Evolutionary conservation across 2,329 filamentous ascomycete genomes (phyloP).

Genomic region (Ceratocystis variospora): DNA sequence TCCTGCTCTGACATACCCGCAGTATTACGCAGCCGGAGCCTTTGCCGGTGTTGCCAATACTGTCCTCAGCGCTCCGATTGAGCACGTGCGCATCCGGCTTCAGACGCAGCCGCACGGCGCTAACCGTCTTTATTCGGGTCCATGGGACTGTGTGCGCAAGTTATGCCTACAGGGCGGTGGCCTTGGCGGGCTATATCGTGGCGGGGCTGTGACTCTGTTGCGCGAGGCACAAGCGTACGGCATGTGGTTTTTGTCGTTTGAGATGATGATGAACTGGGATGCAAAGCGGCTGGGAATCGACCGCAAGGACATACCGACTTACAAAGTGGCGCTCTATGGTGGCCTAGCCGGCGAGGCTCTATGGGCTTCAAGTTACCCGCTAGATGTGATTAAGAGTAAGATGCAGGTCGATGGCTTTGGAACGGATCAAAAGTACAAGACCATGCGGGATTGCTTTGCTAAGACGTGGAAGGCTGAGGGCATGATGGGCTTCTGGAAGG

Average conservation of each 20-base stretch:
- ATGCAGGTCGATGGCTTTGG: conserved; percentile 97
- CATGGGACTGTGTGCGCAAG: conserved; percentile 81
- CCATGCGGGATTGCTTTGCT: conserved; percentile 78
- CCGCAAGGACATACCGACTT: conserved; percentile 63
- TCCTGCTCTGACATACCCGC: conserved; percentile 53
- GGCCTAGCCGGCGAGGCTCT: conserved; percentile 86
- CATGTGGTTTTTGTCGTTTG: conserved; percentile 86
- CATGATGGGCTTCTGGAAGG: conserved; percentile 80
- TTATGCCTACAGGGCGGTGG: conserved; percentile 55
- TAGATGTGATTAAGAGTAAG: conserved; percentile 98
- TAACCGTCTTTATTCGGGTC: conserved; percentile 63
- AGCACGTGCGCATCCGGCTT: conserved; percentile 89
- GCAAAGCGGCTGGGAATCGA: conserved; percentile 61
- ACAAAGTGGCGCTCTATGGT: conserved; percentile 84
- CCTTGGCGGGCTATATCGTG: conserved; percentile 67
- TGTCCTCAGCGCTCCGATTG: conserved; percentile 77
- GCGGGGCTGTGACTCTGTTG: conserved; percentile 68
- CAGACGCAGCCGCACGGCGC: conserved; percentile 92
- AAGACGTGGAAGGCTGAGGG: conserved; percentile 72
- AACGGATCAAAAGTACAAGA: conserved; percentile 52
- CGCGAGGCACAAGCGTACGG: conserved; percentile 93
- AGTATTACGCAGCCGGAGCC: conserved; percentile 84
- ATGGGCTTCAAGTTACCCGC: conserved; percentile 86
- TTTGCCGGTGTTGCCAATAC: conserved; percentile 89
- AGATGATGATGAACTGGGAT: conserved; percentile 91